A percentile compares a stretch with the other conserved stretches of the same genome.
Conservation (phyloP, 2,329 filamentous ascomycete genomes). For the Dothidotthia symphoricarpi region DNA sequence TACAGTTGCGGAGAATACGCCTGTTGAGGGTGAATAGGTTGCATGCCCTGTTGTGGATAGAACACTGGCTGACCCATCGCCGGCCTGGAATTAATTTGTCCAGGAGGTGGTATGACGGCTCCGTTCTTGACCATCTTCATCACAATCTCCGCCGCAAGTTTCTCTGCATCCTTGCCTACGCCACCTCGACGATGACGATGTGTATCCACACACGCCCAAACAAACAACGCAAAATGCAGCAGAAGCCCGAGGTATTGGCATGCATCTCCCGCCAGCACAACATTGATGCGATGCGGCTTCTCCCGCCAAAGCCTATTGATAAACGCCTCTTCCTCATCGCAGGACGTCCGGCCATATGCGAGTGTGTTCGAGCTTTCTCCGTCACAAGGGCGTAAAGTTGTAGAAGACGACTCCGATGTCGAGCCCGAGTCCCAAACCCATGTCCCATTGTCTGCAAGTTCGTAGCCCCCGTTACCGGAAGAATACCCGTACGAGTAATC, state of each 20-base stretch:
- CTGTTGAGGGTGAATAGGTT: too few relatives aligned
- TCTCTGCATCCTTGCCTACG: conserved; percentile 32
- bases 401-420: conserved; percentile 10
- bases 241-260: conserved; percentile 33
- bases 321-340: conserved; percentile 32
- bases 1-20: too few relatives aligned
- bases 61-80: conserved; percentile 10
- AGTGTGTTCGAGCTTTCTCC: too few relatives aligned
- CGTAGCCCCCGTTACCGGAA: conserved; percentile 21
- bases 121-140: conserved; percentile 36
- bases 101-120: conserved; percentile 26
- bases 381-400: conserved; percentile 17
- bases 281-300: conserved; percentile 20
- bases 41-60: conserved; percentile 2
- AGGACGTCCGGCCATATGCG: conserved; percentile 16
- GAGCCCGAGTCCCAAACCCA: conserved; percentile 28
- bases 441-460: conserved; percentile 27
- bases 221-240: conserved; percentile 38
- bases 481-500: conserved; percentile 4
- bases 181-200: conserved; percentile 22
- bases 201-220: conserved; percentile 43
- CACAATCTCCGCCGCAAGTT: conserved; percentile 33
- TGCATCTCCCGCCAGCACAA: conserved; percentile 25
- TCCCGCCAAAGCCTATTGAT: conserved; percentile 30
- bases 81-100: conserved; percentile 15